Evolutionary conservation across 805 yeast species (phyloP), one percentile per base, ranked within the genome.

Genomic region (Saturnispora ahearnii): DNA sequence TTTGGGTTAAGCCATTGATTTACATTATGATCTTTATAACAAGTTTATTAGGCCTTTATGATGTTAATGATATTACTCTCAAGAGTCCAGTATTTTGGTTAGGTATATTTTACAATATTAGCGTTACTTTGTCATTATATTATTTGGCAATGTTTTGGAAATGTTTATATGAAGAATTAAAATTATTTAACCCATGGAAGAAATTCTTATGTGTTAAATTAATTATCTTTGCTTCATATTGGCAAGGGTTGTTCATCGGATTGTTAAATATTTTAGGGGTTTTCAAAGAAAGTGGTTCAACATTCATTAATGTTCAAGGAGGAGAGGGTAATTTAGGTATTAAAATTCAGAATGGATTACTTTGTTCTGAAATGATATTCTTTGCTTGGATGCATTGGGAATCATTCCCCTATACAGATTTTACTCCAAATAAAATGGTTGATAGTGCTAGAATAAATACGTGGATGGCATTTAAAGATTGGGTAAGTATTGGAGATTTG

Each of bases 141-240:
- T 80, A 86, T 50, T 68, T 93, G 55, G 96, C 96, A 0, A 69
- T 89, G 46, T 93, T 93, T 64, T 93, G 99, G 99, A 83, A 80
- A 61, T 87, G 95, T 57, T 71, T 93, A n/a, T 81, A 85, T 68
- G 62, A 61, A 2, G 97, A 90, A 58, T 72, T 93, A 56, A 74
- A 70, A 48, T 85, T 83, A 1, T 90, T 83, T 69, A 77, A 87
- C 49, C 98, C 98, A 3, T 81, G 93, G 77, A 89, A 95, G 10
- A 90, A 90, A 67, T 93, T 93, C 63, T 64, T 93, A 37, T 89
- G 97, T 68, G 96, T 93, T 44, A 93, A 93, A 62, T 73, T 89
- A 55, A 88, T 93, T 49, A 90, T 93, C 45, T 93, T 93, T 73
- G 98, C 96, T 24, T 86, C 96, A n/a, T 93, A 89, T 63, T 93